Percentiles rank a stretch among this genome's conserved stretches.
Evolutionary conservation across 768 basidiomycete genomes (phyloP).

Genomic region (Lactarius akahatsu): DNA sequence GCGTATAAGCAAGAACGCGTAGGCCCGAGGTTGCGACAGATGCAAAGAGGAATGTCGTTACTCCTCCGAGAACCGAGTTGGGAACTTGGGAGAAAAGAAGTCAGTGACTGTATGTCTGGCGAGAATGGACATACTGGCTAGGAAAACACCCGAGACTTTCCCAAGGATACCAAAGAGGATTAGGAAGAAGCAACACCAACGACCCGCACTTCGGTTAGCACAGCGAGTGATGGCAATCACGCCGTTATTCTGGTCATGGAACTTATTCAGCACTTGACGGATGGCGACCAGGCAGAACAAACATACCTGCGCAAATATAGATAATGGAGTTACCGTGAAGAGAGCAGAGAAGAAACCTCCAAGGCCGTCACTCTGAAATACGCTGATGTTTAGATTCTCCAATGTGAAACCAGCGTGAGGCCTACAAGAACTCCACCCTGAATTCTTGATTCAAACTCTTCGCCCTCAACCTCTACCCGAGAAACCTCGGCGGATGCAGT

Average conservation of each 20-base stretch:
- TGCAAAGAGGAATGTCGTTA: slow-evolving; percentile 85
- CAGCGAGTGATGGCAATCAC: slow-evolving; percentile 84
- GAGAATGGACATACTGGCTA: slow-evolving; percentile 52
- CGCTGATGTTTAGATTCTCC: no score
- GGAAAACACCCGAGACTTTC: slow-evolving; percentile 80
- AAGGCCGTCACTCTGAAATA: slow-evolving; percentile 65
- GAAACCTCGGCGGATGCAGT: slow-evolving; percentile 84
- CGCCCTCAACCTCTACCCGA: slow-evolving; percentile 66
- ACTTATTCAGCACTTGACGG: not conserved
- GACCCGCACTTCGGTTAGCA: slow-evolving; percentile 74
- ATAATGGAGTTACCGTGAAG: slow-evolving; percentile 79
- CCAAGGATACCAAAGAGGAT: slow-evolving; percentile 79
- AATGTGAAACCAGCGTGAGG: slow-evolving; percentile 1
- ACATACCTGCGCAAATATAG: slow-evolving; percentile 66
- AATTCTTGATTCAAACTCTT: slow-evolving; percentile 76
- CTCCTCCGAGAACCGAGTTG: slow-evolving; percentile 77
- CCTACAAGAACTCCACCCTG: slow-evolving; percentile 76
- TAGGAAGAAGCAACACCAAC: slow-evolving; percentile 77
- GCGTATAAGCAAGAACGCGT: slow-evolving; percentile 60
- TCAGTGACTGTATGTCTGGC: not conserved
- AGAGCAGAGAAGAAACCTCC: slow-evolving; percentile 77
- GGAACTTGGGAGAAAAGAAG: slow-evolving; percentile 49
- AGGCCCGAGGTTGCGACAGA: slow-evolving; percentile 69
- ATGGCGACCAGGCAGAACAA: not conserved
- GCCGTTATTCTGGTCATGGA: slow-evolving; percentile 61